Percentiles rank a stretch among this genome's conserved stretches.
Conservation (phyloP, 2,329 filamentous ascomycete species). For the Ustulina deusta region DNA sequence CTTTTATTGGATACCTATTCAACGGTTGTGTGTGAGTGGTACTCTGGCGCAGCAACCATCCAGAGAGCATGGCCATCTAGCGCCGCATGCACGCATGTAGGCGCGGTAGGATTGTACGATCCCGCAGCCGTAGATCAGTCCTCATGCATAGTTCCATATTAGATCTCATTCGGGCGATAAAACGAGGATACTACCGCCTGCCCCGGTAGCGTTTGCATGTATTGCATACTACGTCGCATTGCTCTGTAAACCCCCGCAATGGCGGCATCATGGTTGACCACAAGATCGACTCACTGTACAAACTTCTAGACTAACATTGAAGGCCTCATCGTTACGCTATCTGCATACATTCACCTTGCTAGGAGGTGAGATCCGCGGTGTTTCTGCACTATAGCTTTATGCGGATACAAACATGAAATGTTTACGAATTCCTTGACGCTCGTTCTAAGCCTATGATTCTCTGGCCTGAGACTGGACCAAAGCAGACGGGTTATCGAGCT, state of each 20-base stretch:
- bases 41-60: conserved; percentile 12
- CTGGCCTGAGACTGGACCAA: conserved; percentile 4
- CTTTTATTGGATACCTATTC: neutral
- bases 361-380: conserved; percentile 5
- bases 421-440: conserved; percentile 2
- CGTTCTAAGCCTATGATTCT: conserved; percentile 19
- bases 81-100: conserved; percentile 3
- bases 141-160: conserved; percentile 8
- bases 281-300: neutral
- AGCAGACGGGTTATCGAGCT: conserved; percentile 5
- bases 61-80: neutral
- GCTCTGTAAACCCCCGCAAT: neutral
- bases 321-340: neutral
- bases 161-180: conserved; percentile 15
- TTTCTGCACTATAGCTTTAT: conserved; percentile 15
- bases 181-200: conserved; percentile 4
- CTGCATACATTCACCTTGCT: neutral
- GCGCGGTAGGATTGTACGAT: conserved; percentile 1
- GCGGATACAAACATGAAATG: conserved; percentile 16
- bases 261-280: neutral
- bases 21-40: conserved; percentile 14
- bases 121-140: conserved; percentile 7
- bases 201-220: neutral
- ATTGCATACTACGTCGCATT: conserved; percentile 5
- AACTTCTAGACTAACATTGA: neutral